These are phyloP conservation scores for Pythium scleroteichum DNA, from an alignment of 352 stramenopile species.

Conservation along the genomic window DNA sequence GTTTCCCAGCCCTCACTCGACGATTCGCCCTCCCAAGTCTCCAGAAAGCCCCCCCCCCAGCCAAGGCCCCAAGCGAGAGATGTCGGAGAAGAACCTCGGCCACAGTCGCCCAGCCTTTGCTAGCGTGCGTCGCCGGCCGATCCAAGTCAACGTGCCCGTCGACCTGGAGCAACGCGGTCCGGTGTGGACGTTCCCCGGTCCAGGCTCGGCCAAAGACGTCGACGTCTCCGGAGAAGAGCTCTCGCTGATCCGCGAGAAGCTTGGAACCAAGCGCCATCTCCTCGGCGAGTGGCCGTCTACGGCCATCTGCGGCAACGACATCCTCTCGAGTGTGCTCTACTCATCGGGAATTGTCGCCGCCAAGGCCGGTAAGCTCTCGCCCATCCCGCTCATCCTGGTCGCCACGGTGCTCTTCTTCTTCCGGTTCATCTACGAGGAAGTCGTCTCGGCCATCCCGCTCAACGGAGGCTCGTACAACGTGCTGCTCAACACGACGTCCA, in stretches of 20 bases:
- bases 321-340: conserved; percentile 73
- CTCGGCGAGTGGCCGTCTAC: conserved; percentile 72
- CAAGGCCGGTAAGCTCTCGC: conserved; percentile 62
- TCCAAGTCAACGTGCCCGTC: conserved; percentile 3
- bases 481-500: conserved; percentile 83
- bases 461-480: conserved; percentile 88
- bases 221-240: conserved; percentile 8
- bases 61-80: no score
- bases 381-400: conserved; percentile 64
- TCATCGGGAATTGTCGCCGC: conserved; percentile 37
- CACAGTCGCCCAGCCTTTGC: background rate
- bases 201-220: conserved; percentile 13
- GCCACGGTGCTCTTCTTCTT: conserved; percentile 41
- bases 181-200: conserved; percentile 14
- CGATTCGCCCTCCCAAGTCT: background rate
- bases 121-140: background rate
- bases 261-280: conserved; percentile 19
- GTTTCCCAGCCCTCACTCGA: background rate
- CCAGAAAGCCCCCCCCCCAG: background rate
- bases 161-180: conserved; percentile 7
- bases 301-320: conserved; percentile 83
- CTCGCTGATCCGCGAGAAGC: conserved; percentile 7
- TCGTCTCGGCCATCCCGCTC: conserved; percentile 72
- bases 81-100: conserved; percentile 1
- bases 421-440: conserved; percentile 81